A percentile compares a stretch with the other conserved stretches of the same genome.
These are phyloP conservation scores for Tilletia caries DNA, from an alignment of 1,284 basidiomycete species.

Conservation along the genomic window DNA sequence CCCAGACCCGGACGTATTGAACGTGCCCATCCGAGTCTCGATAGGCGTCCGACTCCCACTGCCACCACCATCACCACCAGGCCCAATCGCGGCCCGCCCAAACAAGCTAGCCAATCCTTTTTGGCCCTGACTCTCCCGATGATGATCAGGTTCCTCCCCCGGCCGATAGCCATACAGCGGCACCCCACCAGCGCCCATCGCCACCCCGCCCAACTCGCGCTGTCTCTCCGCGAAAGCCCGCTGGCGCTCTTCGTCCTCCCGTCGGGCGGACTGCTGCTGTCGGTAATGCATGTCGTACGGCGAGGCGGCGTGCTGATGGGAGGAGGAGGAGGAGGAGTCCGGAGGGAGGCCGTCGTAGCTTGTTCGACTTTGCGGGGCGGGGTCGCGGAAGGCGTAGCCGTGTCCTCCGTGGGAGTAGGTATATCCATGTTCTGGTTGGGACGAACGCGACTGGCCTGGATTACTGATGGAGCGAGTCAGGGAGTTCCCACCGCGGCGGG, in stretches of 20 bases:
- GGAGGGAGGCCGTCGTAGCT: background rate
- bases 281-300: conserved; percentile 1
- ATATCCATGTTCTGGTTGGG: background rate
- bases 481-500: background rate
- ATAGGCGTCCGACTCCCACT: background rate
- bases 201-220: conserved; percentile 2
- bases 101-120: too few relatives aligned
- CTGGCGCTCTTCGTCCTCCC: conserved; percentile 2
- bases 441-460: background rate
- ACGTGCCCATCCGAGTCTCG: background rate
- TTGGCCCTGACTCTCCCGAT: background rate
- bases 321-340: too few relatives aligned
- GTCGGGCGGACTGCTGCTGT: background rate
- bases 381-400: conserved; percentile 2
- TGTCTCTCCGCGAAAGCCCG: background rate
- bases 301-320: background rate
- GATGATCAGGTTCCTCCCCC: background rate
- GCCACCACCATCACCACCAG: background rate
- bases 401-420: background rate
- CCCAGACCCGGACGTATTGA: background rate
- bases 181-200: background rate
- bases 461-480: background rate
- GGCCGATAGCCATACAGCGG: conserved; percentile 7
- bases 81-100: too few relatives aligned
- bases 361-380: background rate